phyloP scores from a whole-genome alignment of 1,284 basidiomycete genomes.

The Trichosporon ovoides region DNA sequence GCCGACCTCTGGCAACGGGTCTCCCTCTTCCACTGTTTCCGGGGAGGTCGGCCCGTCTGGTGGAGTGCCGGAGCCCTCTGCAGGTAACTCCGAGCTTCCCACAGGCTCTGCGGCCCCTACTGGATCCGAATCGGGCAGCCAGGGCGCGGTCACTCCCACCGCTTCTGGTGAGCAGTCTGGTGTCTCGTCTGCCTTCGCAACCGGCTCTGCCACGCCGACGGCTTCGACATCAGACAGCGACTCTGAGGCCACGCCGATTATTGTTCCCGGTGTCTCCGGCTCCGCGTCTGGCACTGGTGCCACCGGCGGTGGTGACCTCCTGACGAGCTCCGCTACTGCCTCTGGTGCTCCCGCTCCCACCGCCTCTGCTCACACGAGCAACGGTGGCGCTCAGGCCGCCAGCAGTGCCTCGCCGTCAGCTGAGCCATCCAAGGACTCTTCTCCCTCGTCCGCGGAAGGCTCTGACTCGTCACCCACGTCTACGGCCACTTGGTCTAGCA shows the following conservation, averaged over 20 bases:
- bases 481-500: conserved; percentile 58
- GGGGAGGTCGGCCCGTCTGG: too few relatives aligned
- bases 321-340: background rate
- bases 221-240: background rate
- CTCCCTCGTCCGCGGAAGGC: background rate
- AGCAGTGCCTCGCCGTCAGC: background rate
- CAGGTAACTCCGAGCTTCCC: too few relatives aligned
- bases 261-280: too few relatives aligned
- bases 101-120: background rate
- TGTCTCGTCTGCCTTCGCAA: background rate
- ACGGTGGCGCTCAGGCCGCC: background rate
- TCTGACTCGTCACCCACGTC: conserved; percentile 40
- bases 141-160: background rate
- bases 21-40: too few relatives aligned
- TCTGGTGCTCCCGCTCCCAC: background rate
- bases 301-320: background rate
- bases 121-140: background rate
- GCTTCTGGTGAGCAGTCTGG: background rate
- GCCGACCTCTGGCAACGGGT: too few relatives aligned
- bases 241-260: too few relatives aligned
- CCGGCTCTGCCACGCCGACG: too few relatives aligned
- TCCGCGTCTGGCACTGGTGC: too few relatives aligned
- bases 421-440: background rate
- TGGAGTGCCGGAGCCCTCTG: too few relatives aligned
- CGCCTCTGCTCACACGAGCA: background rate